Evolutionary conservation across 1,139 yeast species (phyloP).

Genomic region (Saccharomyces pastorianus): DNA sequence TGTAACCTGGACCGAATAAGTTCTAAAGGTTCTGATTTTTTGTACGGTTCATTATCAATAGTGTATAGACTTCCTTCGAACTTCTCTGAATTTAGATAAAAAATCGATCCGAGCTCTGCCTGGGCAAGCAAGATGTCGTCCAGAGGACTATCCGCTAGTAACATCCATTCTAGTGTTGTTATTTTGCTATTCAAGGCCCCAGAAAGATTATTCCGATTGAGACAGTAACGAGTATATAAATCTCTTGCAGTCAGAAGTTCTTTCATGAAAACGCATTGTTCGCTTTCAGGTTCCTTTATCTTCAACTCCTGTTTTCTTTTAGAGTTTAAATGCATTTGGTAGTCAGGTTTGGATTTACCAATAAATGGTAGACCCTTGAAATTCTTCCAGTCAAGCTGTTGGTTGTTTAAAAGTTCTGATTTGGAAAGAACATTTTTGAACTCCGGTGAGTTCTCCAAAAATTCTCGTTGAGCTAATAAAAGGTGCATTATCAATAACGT

Average conservation of each 20-base stretch:
- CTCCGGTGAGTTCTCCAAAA: slow-evolving; percentile 31
- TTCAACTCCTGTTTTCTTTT: slow-evolving; percentile 12
- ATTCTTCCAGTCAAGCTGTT: not conserved
- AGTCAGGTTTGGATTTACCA: slow-evolving; percentile 4
- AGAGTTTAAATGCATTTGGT: slow-evolving; percentile 18
- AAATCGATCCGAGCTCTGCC: slow-evolving; percentile 62
- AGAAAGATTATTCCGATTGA: slow-evolving; percentile 54
- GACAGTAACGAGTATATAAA: slow-evolving; percentile 53
- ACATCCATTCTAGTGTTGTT: slow-evolving; percentile 64
- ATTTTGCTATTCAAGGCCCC: slow-evolving; percentile 55
- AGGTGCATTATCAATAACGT: slow-evolving; percentile 57
- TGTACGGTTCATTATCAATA: slow-evolving; percentile 11
- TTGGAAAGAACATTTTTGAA: slow-evolving; percentile 16
- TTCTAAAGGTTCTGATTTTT: not conserved
- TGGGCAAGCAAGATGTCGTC: slow-evolving; percentile 56
- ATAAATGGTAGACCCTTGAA: not conserved
- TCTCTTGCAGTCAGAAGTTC: slow-evolving; percentile 70
- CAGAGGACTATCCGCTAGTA: slow-evolving; percentile 57
- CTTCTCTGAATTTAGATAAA: slow-evolving; percentile 61
- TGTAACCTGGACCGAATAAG: not conserved
- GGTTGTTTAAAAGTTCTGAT: not conserved
- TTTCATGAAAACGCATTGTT: slow-evolving; percentile 62
- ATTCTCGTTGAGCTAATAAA: slow-evolving; percentile 54
- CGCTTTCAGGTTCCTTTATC: slow-evolving; percentile 14
- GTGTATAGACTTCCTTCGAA: slow-evolving; percentile 41